Evolutionary conservation across 176 grass and related monocot genomes (phyloP).

Genomic region (Ananas comosus): DNA sequence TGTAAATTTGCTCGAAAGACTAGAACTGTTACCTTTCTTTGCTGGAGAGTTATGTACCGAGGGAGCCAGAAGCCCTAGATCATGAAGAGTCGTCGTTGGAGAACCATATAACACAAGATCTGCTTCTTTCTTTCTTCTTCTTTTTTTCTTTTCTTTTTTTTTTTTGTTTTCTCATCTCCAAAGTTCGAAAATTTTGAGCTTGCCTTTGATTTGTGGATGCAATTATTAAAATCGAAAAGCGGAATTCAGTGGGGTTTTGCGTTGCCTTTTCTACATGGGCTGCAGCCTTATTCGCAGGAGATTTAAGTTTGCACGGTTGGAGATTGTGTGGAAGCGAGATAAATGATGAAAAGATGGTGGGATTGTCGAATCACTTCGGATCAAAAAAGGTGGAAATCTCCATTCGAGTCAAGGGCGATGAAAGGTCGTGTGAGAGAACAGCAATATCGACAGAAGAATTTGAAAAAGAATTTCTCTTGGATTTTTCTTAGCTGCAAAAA

Average conservation of each 20-base stretch:
- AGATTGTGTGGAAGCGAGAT: conserved; percentile 31
- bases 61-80: conserved; percentile 23
- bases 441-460: conserved; percentile 36
- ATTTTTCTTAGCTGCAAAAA: conserved; percentile 37
- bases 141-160: conserved; percentile 6
- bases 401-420: conserved; percentile 39
- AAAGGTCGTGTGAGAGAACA: conserved; percentile 24
- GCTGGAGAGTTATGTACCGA: conserved; percentile 38
- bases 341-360: not conserved
- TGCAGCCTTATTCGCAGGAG: conserved; percentile 46
- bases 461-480: conserved; percentile 39
- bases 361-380: not conserved
- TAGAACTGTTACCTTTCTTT: conserved; percentile 25
- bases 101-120: conserved; percentile 32
- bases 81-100: conserved; percentile 1
- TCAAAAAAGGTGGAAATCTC: conserved; percentile 1
- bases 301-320: conserved; percentile 34
- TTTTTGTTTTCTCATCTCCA: not conserved
- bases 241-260: not conserved
- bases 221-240: not conserved
- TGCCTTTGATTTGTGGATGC: conserved; percentile 54
- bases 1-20: conserved; percentile 12
- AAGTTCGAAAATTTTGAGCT: conserved; percentile 41
- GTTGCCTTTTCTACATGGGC: not conserved
- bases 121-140: conserved; percentile 28